Percentiles rank a stretch among this genome's conserved stretches.
Evolutionary conservation across 331 rosid species (phyloP).

Genomic region (Cucumis variabilis): DNA sequence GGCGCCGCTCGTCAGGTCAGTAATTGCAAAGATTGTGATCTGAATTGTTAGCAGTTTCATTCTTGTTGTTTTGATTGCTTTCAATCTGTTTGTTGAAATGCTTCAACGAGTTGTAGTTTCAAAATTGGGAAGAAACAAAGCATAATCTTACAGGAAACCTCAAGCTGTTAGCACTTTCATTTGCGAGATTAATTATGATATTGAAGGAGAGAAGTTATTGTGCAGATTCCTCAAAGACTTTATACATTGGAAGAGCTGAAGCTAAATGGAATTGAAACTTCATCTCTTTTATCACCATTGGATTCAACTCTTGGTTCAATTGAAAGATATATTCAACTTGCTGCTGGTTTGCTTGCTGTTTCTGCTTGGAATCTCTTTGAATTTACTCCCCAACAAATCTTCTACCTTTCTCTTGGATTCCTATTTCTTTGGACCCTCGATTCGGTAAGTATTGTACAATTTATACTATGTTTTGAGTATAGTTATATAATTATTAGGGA

Average conservation of each 20-base stretch:
- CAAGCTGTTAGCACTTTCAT: too few species aligned
- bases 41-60: neutral
- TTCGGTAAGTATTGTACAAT: slow-evolving; percentile 46
- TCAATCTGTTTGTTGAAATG: slow-evolving; percentile 18
- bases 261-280: slow-evolving; percentile 87
- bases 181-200: neutral
- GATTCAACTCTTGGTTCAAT: slow-evolving; percentile 90
- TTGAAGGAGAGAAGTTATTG: neutral
- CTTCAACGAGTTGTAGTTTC: neutral
- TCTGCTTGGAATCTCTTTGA: slow-evolving; percentile 68
- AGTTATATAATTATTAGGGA: too few species aligned
- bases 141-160: neutral
- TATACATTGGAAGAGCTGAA: slow-evolving; percentile 92
- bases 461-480: neutral
- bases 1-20: slow-evolving; percentile 89
- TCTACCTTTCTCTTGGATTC: slow-evolving; percentile 63
- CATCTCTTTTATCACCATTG: slow-evolving; percentile 78
- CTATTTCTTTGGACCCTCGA: slow-evolving; percentile 85
- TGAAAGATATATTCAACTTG: slow-evolving; percentile 76
- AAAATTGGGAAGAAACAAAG: neutral
- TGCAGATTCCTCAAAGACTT: slow-evolving; percentile 92
- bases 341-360: slow-evolving; percentile 65
- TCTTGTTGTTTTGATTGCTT: too few species aligned
- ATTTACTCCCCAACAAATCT: slow-evolving; percentile 60
- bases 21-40: neutral